These are phyloP conservation scores for Candida sphagnicola DNA, from an alignment of 805 yeast species.

Conservation along the genomic window DNA sequence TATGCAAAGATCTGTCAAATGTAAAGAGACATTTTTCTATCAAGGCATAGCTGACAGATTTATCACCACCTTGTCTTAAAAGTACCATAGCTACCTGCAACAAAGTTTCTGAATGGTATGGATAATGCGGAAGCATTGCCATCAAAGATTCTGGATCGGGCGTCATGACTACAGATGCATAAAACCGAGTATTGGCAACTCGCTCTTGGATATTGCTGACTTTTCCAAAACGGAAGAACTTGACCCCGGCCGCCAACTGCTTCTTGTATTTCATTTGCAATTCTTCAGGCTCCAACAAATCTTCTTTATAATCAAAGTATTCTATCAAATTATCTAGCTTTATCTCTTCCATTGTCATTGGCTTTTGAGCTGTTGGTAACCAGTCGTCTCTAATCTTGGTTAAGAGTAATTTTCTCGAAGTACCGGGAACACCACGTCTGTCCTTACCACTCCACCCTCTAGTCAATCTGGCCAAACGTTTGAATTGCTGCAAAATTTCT, in stretches of 20 bases:
- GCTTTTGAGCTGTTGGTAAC: constrained; percentile 65
- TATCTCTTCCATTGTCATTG: constrained; percentile 57
- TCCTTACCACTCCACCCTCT: constrained; percentile 87
- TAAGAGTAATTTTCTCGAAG: constrained; percentile 59
- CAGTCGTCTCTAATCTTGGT: constrained; percentile 78
- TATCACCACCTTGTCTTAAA: constrained; percentile 70
- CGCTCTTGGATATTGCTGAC: constrained; percentile 23
- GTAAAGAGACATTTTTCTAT: constrained; percentile 75
- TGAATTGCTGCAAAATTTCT: constrained; percentile 61
- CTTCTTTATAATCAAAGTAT: constrained; percentile 32
- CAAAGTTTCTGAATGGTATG: constrained; percentile 77
- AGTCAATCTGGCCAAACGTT: constrained; percentile 51
- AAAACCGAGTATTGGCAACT: constrained; percentile 48
- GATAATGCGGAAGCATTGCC: constrained; percentile 51
- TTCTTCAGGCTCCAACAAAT: constrained; percentile 20
- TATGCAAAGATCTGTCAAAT: constrained; percentile 70
- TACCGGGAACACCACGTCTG: constrained; percentile 69
- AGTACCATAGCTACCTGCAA: constrained; percentile 73
- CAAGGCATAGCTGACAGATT: constrained; percentile 65
- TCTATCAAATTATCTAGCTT: constrained; percentile 33
- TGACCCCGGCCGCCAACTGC: constrained; percentile 41
- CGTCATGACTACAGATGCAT: constrained; percentile 60
- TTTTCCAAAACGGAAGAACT: constrained; percentile 55
- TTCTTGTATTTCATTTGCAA: constrained; percentile 27
- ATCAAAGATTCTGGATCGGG: constrained; percentile 78